Base-by-base conservation (phyloP, 2,329 filamentous ascomycete genomes). In the Fusarium sp. region DNA sequence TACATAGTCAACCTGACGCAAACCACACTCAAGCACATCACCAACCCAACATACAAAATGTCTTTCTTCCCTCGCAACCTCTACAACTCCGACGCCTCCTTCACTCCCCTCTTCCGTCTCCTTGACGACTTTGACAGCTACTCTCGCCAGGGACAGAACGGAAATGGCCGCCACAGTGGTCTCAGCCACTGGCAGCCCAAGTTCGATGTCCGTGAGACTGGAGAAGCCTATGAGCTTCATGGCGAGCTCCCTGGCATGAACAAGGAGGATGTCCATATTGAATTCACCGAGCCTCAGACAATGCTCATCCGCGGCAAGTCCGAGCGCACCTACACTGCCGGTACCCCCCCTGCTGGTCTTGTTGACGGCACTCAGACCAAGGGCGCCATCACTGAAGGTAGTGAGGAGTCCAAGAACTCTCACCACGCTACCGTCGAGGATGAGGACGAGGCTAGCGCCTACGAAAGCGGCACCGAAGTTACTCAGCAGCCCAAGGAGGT, bases 221-320 rank as follows among this genome's bases (percentile, higher is more conserved):
- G 86, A 64, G 81, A 88, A 7, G 78, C 83, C 68, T 95, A 94
- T 77, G 90, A 95, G 80, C 90, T 95, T 20, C 89, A 95, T 74
- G 93, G 92, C 74, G 92, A 95, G 80, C 88, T 95, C 7, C 90
- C 92, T 0, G 93, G 93, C 57, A 84, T 95, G 72, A 87, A 87
- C 67, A 92, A 93, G 81, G 89, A 92, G 73, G 84, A 94, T 75
- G 83, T 96, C 75, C 83, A 86, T 77, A 92, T 95, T 76, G 92
- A 95, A 76, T 95, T 95, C 84, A 90, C 88, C 61, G 92, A 95
- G 77, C 84, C 86, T 42, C 90, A 92, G 81, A 94, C 91, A 17
- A 82, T 95, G 43, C 85, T 88, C 68, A 84, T 96, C 77, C 88
- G 87, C 60, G 93, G 93, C 75, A 88, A 85, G 68, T 86, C 89